Evolutionary conservation across 139 green algal genomes (phyloP), one percentile per base, ranked within the genome.

Genomic region (Chlorella ohadii): DNA sequence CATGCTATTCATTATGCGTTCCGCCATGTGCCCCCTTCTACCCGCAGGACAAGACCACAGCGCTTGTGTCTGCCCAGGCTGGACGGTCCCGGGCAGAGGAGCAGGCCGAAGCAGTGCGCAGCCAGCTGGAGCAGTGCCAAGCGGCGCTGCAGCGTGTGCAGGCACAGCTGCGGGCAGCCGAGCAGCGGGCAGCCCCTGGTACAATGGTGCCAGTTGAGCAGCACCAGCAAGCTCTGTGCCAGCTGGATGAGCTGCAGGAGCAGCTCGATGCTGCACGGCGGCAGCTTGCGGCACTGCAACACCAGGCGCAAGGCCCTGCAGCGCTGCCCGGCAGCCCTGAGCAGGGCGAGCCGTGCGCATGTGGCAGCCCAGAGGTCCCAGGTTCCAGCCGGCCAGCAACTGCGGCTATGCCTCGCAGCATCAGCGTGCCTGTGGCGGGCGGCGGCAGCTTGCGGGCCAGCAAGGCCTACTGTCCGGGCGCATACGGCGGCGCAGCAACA

Each of bases 31-130:
- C 9, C 31, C 23, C 11, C 47, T 23, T 15, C 47, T 85, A 44
- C 67, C 31, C 94, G 63, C 85, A 89, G 22, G 87, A 88, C 22
- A 94, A 93, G 85, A 77, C 47, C 19, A 86, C 88, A 47, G 88
- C 91, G 47, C 72, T 89, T 13, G 86, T 89, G 11, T 84, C 76
- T 38, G 47, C 90, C 47, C 61, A 85, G 33, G 89, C 87, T 65
- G 90, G 92, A 47, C 59, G 80, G 51, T 88, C 93, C 15, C 86
- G 86, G 9, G 73, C 85, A 27, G 81, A 85, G 17, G 64, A 83
- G 72, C 78, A 91, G 28, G 59, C 72, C 25, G 56, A 83, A 44
- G 84, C 64, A 39, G 57, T 22, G 11, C 59, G 38, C 84, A 92
- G 74, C 75, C 41, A 12, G 83, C 92, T 33, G n/a, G 86, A 90